Evolutionary conservation across 805 yeast species (phyloP).

Genomic region (Sugiyamaella valdiviana): DNA sequence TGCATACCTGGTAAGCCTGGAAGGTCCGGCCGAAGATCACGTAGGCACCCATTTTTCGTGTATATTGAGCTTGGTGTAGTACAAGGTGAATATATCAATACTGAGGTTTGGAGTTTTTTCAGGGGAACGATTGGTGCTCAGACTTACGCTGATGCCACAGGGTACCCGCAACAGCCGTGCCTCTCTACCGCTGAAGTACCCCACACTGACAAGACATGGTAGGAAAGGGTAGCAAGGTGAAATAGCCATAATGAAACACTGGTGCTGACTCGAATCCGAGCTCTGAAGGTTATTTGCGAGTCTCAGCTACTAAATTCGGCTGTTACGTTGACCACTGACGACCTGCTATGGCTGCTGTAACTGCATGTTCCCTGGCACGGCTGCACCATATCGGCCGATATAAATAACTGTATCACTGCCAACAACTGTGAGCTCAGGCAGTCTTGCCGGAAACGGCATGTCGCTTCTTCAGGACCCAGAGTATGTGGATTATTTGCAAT

Average conservation of each 20-base stretch:
- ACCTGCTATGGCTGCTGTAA: no score
- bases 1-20: conserved; percentile 67
- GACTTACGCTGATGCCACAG: conserved; percentile 4
- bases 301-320: no score
- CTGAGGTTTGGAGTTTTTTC: conserved; percentile 1
- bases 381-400: no score
- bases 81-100: not conserved
- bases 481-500: conserved; percentile 10
- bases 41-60: conserved; percentile 69
- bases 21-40: conserved; percentile 76
- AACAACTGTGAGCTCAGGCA: no score
- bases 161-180: conserved; percentile 3
- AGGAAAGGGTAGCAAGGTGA: no score
- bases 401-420: no score
- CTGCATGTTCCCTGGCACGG: no score
- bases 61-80: not conserved
- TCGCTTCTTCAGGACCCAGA: conserved; percentile 28
- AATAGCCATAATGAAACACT: no score
- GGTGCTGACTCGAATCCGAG: no score
- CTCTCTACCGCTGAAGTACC: not conserved
- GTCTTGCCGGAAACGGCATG: conserved; percentile 21
- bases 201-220: no score
- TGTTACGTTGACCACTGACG: no score
- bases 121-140: conserved; percentile 7
- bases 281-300: no score